phyloP scores from a whole-genome alignment of 768 basidiomycete genomes.

The Boletus reticulatus region DNA sequence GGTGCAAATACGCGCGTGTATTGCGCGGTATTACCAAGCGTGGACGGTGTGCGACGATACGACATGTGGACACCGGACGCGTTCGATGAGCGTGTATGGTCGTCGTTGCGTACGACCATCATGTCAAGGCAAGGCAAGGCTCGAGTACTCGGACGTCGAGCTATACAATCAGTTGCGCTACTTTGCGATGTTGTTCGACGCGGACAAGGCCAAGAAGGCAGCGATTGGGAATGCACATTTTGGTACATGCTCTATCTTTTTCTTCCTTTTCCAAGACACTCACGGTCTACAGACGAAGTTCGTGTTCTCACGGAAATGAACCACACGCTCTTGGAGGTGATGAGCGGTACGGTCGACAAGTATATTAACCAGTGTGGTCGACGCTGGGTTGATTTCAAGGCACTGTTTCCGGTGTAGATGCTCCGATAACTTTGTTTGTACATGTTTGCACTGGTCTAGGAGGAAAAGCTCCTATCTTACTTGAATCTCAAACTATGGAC shows the following conservation, averaged over 20 bases:
- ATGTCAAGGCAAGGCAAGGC: slow-evolving; percentile 11
- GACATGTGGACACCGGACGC: slow-evolving; percentile 79
- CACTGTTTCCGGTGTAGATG: slow-evolving; percentile 70
- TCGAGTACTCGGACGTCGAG: slow-evolving; percentile 77
- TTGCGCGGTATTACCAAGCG: slow-evolving; percentile 82
- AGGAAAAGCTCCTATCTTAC: too few relatives aligned
- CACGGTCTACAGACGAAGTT: slow-evolving; percentile 35
- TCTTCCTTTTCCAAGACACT: background rate
- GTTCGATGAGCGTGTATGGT: slow-evolving; percentile 93
- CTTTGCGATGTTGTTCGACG: slow-evolving; percentile 76
- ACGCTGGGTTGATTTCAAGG: slow-evolving; percentile 81
- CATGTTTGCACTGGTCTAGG: too few relatives aligned
- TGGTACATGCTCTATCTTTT: slow-evolving; percentile 31
- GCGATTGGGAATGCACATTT: slow-evolving; percentile 45
- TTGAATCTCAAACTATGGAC: background rate
- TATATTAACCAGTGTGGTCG: slow-evolving; percentile 88
- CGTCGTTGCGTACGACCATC: slow-evolving; percentile 62
- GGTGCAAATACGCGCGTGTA: slow-evolving; percentile 72
- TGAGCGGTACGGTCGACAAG: slow-evolving; percentile 63
- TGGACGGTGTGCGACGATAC: slow-evolving; percentile 88
- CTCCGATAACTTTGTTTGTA: too few relatives aligned
- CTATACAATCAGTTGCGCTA: slow-evolving; percentile 91
- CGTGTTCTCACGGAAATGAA: slow-evolving; percentile 50
- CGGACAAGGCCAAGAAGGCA: slow-evolving; percentile 54
- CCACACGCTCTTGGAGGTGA: slow-evolving; percentile 43